Percentiles rank a stretch among this genome's conserved stretches.
Evolutionary conservation across 1,139 yeast genomes (phyloP).

Genomic region (Lodderomyces metapsilosis): DNA sequence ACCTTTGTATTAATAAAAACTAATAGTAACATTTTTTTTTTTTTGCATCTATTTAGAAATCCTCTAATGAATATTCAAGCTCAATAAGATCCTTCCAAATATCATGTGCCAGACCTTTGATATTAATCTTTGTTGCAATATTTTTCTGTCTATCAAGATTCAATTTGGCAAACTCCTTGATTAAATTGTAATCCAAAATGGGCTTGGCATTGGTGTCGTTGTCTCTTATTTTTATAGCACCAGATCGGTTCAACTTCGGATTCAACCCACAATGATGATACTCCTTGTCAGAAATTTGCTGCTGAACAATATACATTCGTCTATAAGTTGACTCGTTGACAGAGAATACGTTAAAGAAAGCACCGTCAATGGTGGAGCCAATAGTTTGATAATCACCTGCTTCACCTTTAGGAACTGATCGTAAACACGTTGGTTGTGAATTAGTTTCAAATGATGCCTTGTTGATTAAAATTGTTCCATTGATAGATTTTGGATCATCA

Average conservation of each 20-base stretch:
- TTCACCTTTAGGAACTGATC: slow-evolving; percentile 49
- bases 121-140: slow-evolving; percentile 57
- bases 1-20: not conserved
- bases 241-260: slow-evolving; percentile 67
- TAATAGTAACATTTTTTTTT: not conserved
- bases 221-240: slow-evolving; percentile 16
- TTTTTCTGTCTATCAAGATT: slow-evolving; percentile 56
- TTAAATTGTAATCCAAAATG: slow-evolving; percentile 58
- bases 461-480: slow-evolving; percentile 75
- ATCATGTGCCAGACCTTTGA: slow-evolving; percentile 51
- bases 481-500: slow-evolving; percentile 77
- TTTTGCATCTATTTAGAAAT: slow-evolving; percentile 17
- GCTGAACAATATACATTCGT: slow-evolving; percentile 81
- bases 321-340: slow-evolving; percentile 73
- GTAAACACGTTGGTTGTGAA: slow-evolving; percentile 58
- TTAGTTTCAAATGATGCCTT: slow-evolving; percentile 73
- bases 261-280: slow-evolving; percentile 77
- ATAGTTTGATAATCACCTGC: slow-evolving; percentile 51
- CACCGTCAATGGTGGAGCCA: slow-evolving; percentile 79
- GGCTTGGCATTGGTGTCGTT: slow-evolving; percentile 47
- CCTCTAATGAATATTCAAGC: slow-evolving; percentile 38
- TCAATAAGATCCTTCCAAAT: slow-evolving; percentile 69
- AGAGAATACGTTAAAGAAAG: slow-evolving; percentile 73
- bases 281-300: slow-evolving; percentile 78
- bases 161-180: slow-evolving; percentile 51